Evolutionary conservation across 2,329 filamentous ascomycete genomes (phyloP).

Genomic region (Fusarium ambrosium): DNA sequence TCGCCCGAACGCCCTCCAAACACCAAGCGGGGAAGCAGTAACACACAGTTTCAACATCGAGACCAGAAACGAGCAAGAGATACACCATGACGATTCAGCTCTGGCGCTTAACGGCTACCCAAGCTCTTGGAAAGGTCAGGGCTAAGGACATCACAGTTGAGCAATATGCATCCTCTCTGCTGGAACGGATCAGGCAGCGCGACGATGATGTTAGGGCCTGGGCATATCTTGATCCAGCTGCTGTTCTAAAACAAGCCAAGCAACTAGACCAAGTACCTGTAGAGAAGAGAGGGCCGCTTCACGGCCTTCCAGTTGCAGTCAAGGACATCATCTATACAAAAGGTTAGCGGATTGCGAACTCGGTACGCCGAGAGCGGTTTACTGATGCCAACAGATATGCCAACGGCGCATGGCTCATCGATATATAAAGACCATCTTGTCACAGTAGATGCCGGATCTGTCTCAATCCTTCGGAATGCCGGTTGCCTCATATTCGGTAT

Average conservation of each 20-base stretch:
- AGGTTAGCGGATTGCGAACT: conserved; percentile 53
- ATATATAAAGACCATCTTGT: conserved; percentile 62
- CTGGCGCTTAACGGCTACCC: conserved; percentile 54
- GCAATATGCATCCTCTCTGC: conserved; percentile 63
- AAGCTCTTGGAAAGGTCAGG: conserved; percentile 56
- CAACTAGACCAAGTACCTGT: conserved; percentile 62
- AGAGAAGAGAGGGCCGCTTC: conserved; percentile 65
- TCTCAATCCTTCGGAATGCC: conserved; percentile 64
- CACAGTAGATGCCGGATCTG: conserved; percentile 63
- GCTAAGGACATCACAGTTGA: conserved; percentile 61
- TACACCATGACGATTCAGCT: background rate
- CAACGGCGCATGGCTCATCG: conserved; percentile 66
- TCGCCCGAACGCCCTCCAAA: background rate
- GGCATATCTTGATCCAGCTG: conserved; percentile 59
- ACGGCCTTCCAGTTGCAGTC: conserved; percentile 69
- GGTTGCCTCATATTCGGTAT: conserved; percentile 67
- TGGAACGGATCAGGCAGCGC: conserved; percentile 58
- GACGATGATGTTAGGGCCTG: conserved; percentile 64
- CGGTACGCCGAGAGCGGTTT: accelerated
- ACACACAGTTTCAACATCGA: background rate
- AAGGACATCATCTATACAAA: conserved; percentile 73
- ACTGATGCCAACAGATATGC: conserved; percentile 60
- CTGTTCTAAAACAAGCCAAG: conserved; percentile 63
- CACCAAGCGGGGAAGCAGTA: background rate
- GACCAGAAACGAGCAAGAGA: background rate